A percentile compares a stretch with the other conserved stretches of the same genome.
phyloP scores from a whole-genome alignment of 257 asterid genomes.

The Primulina huaijiensis region DNA sequence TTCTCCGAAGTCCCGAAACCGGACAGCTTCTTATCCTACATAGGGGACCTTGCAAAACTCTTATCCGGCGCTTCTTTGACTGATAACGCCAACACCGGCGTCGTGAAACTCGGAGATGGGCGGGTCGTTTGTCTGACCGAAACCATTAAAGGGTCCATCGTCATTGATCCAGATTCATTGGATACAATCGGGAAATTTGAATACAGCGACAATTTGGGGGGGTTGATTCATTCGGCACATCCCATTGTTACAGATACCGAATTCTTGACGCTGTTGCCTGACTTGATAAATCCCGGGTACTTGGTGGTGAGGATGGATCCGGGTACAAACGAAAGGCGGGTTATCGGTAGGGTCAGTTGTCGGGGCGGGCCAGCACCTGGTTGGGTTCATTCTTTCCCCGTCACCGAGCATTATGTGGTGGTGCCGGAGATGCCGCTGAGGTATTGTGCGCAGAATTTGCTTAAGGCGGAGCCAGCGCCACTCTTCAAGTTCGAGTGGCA shows the following conservation, averaged over 20 bases:
- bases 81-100: conserved; percentile 94
- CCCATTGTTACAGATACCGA: conserved; percentile 79
- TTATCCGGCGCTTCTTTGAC: conserved; percentile 90
- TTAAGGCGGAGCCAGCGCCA: conserved; percentile 94
- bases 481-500: conserved; percentile 88
- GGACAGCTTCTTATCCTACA: conserved; percentile 62
- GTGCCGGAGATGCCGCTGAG: conserved; percentile 98
- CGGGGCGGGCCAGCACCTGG: conserved; percentile 85
- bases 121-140: conserved; percentile 91
- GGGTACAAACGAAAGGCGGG: conserved; percentile 74
- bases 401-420: conserved; percentile 76
- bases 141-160: conserved; percentile 76
- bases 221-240: conserved; percentile 88
- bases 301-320: conserved; percentile 70
- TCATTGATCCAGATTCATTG: conserved; percentile 61
- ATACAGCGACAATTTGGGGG: conserved; percentile 63
- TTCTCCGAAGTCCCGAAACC: conserved; percentile 84
- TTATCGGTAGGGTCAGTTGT: conserved; percentile 72
- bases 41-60: conserved; percentile 78
- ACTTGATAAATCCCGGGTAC: conserved; percentile 76
- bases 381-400: conserved; percentile 97
- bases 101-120: conserved; percentile 76
- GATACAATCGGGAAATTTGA: conserved; percentile 69
- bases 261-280: conserved; percentile 70
- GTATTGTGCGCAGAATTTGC: conserved; percentile 78